A percentile compares a stretch with the other conserved stretches of the same genome.
These are phyloP conservation scores for Rubia balearica DNA, from an alignment of 305 asterid species.

Conservation along the genomic window DNA sequence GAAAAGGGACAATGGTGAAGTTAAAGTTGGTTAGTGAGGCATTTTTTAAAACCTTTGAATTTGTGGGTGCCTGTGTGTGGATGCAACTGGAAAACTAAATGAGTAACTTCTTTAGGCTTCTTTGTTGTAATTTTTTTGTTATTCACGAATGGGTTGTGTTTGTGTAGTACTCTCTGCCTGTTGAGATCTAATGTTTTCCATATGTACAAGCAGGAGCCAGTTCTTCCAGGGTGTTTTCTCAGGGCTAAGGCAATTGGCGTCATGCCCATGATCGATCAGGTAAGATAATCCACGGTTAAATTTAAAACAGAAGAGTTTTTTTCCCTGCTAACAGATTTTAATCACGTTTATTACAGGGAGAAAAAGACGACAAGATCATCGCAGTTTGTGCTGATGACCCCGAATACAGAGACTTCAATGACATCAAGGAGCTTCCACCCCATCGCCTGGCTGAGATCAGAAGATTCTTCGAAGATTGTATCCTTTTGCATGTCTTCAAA, in stretches of 20 bases:
- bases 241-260: constrained; percentile 36
- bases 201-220: constrained; percentile 27
- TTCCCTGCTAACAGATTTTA: not conserved
- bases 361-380: constrained; percentile 32
- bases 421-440: constrained; percentile 32
- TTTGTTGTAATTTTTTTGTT: not conserved
- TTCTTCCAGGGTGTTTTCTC: constrained; percentile 33
- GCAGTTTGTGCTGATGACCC: constrained; percentile 36
- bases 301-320: no score
- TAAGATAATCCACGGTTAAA: not conserved
- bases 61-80: not conserved
- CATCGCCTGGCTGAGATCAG: constrained; percentile 33
- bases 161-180: not conserved
- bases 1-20: not conserved
- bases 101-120: not conserved
- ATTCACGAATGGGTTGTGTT: not conserved
- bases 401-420: constrained; percentile 28
- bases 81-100: not conserved
- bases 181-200: not conserved
- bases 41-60: not conserved
- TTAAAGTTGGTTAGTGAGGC: not conserved
- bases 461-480: constrained; percentile 36
- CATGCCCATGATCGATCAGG: constrained; percentile 41
- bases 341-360: constrained; percentile 19
- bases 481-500: constrained; percentile 13